Conservation (phyloP, 306 rosid species). For the Cucurbita maxima region DNA sequence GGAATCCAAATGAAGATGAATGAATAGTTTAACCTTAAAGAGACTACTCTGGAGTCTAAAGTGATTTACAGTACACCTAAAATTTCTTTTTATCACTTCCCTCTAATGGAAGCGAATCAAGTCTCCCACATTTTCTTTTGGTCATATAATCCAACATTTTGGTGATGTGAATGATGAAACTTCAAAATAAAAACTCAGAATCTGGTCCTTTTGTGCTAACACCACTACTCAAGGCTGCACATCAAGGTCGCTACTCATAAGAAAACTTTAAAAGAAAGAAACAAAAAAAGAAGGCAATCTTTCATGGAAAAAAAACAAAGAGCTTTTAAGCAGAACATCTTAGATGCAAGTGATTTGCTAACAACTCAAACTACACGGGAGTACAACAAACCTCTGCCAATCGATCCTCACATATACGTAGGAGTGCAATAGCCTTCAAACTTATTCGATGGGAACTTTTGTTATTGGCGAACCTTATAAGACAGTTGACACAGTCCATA, state of each 20-base stretch:
- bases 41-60: neutral
- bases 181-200: too few relatives aligned
- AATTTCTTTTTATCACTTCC: neutral
- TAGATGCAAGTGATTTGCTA: neutral
- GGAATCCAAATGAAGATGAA: neutral
- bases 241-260: neutral
- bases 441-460: conserved; percentile 88
- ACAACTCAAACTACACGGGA: neutral
- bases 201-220: neutral
- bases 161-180: too few relatives aligned
- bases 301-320: neutral
- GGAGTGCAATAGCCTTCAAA: conserved; percentile 97
- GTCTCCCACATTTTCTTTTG: neutral
- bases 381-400: conserved; percentile 87
- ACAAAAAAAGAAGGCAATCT: neutral
- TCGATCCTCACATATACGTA: conserved; percentile 98
- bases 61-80: neutral
- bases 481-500: conserved; percentile 99
- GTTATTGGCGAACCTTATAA: conserved; percentile 88
- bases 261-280: too few relatives aligned
- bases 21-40: neutral
- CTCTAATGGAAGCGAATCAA: neutral
- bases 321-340: neutral
- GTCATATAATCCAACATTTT: neutral
- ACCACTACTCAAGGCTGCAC: neutral